Evolutionary conservation across 2,329 filamentous ascomycete genomes (phyloP).

Genomic region (Arthrobotrys sinensis): DNA sequence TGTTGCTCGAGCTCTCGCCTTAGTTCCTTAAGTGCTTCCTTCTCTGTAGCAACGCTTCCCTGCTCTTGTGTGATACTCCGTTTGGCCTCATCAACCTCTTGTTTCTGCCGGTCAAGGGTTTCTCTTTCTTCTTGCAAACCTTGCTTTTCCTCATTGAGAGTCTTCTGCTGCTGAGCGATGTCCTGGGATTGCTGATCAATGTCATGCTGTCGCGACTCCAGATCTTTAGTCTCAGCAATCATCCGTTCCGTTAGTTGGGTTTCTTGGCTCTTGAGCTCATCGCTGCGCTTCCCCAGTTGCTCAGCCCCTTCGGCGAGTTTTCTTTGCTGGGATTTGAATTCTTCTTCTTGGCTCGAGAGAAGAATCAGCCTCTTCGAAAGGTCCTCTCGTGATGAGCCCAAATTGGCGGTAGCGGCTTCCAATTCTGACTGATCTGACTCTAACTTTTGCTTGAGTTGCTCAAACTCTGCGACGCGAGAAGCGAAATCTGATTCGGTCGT

Average conservation of each 20-base stretch:
- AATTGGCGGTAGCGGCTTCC: background rate
- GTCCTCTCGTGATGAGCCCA: constrained; percentile 13
- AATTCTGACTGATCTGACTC: constrained; percentile 26
- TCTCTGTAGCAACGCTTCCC: background rate
- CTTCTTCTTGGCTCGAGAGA: constrained; percentile 15
- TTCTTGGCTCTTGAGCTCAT: constrained; percentile 35
- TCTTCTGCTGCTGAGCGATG: constrained; percentile 3
- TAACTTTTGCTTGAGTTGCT: constrained; percentile 32
- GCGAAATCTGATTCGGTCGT: constrained; percentile 22
- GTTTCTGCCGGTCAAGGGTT: constrained; percentile 7
- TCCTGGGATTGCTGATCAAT: constrained; percentile 12
- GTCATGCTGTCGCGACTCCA: constrained; percentile 25
- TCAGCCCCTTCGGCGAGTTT: constrained; percentile 24
- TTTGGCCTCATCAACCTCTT: constrained; percentile 5
- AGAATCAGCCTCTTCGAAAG: constrained; percentile 3
- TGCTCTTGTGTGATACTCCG: constrained; percentile 10
- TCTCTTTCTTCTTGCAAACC: constrained; percentile 9
- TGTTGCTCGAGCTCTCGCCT: constrained; percentile 31
- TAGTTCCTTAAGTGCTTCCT: background rate
- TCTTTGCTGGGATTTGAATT: constrained; percentile 18
- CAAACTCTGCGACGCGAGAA: constrained; percentile 16
- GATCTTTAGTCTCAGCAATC: constrained; percentile 4
- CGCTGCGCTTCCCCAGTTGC: constrained; percentile 1
- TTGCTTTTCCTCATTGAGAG: constrained; percentile 25
- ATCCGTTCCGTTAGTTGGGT: constrained; percentile 7